Evolutionary conservation across 2,329 filamentous ascomycete species (phyloP).

Genomic region (Microdochium nivale): DNA sequence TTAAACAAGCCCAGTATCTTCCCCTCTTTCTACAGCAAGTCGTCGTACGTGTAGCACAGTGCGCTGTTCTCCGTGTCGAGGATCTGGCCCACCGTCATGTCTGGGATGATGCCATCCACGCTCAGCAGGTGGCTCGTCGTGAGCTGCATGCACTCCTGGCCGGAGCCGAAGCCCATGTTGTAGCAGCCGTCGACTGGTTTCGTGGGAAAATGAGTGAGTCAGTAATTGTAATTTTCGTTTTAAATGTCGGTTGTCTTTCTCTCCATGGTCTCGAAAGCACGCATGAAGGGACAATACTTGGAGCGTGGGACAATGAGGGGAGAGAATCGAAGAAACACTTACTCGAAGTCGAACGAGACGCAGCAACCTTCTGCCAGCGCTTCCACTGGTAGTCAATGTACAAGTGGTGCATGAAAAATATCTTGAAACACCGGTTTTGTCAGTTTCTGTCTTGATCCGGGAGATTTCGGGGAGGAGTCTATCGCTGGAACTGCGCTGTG

Average conservation of each 20-base stretch:
- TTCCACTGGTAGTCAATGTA: slow-evolving; percentile 20
- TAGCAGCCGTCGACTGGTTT: neutral
- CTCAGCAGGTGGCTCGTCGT: slow-evolving; percentile 18
- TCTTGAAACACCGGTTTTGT: slow-evolving; percentile 9
- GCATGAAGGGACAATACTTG: no score
- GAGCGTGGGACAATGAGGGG: no score
- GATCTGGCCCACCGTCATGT: slow-evolving; percentile 16
- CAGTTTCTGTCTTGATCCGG: no score
- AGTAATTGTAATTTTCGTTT: no score
- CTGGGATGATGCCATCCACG: slow-evolving; percentile 15
- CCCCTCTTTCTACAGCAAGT: neutral
- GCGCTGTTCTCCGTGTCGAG: slow-evolving; percentile 15
- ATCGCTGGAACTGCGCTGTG: no score
- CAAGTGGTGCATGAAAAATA: slow-evolving; percentile 24
- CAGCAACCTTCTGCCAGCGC: slow-evolving; percentile 16
- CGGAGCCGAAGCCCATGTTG: slow-evolving; percentile 17
- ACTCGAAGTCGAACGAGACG: slow-evolving; percentile 10
- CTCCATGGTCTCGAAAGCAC: no score
- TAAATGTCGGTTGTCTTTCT: no score
- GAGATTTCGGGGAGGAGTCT: no score
- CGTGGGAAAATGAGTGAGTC: neutral
- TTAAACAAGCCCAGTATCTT: neutral
- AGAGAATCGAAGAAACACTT: neutral
- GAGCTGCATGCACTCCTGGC: slow-evolving; percentile 13
- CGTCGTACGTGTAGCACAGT: slow-evolving; percentile 19